A percentile compares a stretch with the other conserved stretches of the same genome.
These are phyloP conservation scores for Xerocomus spinulosus DNA, from an alignment of 768 basidiomycete genomes.

Conservation along the genomic window DNA sequence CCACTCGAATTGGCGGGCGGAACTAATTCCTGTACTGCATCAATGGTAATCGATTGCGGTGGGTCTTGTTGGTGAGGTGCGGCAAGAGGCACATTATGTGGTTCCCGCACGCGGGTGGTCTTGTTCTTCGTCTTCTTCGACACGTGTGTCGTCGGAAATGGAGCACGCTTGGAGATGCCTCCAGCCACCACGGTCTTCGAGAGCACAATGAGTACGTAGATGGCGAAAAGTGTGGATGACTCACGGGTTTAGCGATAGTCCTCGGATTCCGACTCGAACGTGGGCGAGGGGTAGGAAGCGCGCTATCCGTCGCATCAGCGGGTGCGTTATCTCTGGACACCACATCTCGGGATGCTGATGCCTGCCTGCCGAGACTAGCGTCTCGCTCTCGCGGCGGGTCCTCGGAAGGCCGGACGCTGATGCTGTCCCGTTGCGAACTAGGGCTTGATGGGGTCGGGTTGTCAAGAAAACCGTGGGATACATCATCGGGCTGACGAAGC, in stretches of 20 bases:
- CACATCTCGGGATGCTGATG: not conserved
- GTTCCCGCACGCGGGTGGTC: conserved; percentile 12
- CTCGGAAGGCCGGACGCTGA: conserved; percentile 1
- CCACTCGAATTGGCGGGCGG: conserved; percentile 21
- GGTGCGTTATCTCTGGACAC: not conserved
- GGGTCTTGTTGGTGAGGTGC: conserved; percentile 5
- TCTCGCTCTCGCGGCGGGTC: conserved; percentile 1
- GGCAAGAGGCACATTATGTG: conserved; percentile 2
- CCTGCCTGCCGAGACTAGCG: not conserved
- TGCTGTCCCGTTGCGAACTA: not conserved
- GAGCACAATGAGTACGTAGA: conserved; percentile 17
- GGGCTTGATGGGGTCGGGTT: not conserved
- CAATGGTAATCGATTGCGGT: conserved; percentile 13
- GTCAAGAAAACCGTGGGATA: not conserved
- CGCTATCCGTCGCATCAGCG: not conserved
- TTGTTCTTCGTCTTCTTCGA: conserved; percentile 18
- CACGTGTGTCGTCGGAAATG: conserved; percentile 13
- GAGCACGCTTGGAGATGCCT: conserved; percentile 17
- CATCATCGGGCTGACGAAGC: conserved; percentile 10
- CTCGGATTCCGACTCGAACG: conserved; percentile 25
- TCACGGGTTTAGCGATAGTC: conserved; percentile 21
- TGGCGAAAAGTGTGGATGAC: conserved; percentile 8
- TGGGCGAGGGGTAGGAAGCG: conserved; percentile 3
- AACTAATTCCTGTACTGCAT: conserved; percentile 11
- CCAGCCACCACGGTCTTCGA: conserved; percentile 18